These are phyloP conservation scores for Entamoeba invadens DNA, from an alignment of 208 protist genomes.

Conservation along the genomic window DNA sequence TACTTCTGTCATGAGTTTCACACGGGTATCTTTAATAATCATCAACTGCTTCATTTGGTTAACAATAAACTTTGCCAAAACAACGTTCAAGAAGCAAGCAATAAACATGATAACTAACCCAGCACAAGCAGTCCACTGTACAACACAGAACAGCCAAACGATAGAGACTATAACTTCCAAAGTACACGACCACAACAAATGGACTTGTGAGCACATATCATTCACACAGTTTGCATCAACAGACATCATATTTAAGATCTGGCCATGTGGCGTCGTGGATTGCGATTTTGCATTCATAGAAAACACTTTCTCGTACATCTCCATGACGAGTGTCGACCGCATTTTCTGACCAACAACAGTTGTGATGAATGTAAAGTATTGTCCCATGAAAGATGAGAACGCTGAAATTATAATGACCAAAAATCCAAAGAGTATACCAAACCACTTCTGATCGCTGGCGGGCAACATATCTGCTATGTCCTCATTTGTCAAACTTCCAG, in stretches of 20 bases:
- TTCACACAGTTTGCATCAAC: constrained; percentile 27
- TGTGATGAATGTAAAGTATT: background rate
- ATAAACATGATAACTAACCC: constrained; percentile 42
- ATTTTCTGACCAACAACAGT: background rate
- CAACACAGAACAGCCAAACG: constrained; percentile 29
- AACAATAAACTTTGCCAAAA: constrained; percentile 7
- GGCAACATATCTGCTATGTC: too few species aligned
- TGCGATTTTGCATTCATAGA: background rate
- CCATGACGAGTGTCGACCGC: background rate
- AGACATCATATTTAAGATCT: constrained; percentile 50
- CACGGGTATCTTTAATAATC: constrained; percentile 33
- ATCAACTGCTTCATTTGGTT: constrained; percentile 15
- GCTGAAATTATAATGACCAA: background rate
- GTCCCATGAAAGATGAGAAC: background rate
- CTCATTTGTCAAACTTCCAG: too few species aligned
- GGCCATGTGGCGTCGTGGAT: constrained; percentile 20
- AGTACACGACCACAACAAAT: constrained; percentile 37
- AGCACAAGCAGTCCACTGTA: constrained; percentile 34
- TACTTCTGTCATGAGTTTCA: constrained; percentile 41
- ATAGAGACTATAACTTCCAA: constrained; percentile 39
- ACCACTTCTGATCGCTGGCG: background rate
- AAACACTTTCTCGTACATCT: background rate
- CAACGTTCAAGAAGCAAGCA: constrained; percentile 31
- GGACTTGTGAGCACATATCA: constrained; percentile 27
- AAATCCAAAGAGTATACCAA: background rate